A percentile compares a stretch with the other conserved stretches of the same genome.
These are phyloP conservation scores for Avena insularis DNA, from an alignment of 176 grass and related monocot species.

Conservation along the genomic window DNA sequence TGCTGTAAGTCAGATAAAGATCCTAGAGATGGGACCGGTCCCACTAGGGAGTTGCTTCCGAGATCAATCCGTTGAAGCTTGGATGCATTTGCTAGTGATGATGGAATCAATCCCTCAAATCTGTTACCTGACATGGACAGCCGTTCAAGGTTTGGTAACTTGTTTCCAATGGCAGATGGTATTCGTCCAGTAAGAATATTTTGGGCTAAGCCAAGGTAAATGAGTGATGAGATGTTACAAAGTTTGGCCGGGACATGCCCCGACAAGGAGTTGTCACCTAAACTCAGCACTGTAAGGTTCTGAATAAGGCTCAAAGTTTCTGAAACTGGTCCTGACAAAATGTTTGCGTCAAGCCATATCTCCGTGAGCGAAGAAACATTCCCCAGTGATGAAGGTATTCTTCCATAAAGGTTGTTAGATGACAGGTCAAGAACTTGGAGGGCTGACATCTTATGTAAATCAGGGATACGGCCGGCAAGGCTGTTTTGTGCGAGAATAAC, in stretches of 20 bases:
- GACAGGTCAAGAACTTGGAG: not conserved
- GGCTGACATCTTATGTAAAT: not conserved
- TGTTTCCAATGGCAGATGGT: not conserved
- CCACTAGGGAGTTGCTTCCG: not conserved
- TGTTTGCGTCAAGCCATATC: not conserved
- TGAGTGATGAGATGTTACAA: conserved; percentile 10
- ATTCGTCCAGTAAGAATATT: not conserved
- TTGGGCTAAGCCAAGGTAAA: accelerated
- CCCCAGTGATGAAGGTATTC: conserved; percentile 29
- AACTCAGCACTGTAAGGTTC: not conserved
- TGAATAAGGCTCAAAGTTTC: not conserved
- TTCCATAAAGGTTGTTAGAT: not conserved
- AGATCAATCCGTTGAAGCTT: accelerated
- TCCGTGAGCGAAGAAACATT: conserved; percentile 33
- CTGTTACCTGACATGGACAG: not conserved
- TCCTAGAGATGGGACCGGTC: conserved; percentile 17
- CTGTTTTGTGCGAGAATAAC: not conserved
- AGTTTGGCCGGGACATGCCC: not conserved
- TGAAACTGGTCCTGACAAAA: not conserved
- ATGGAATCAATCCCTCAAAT: not conserved
- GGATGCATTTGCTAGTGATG: conserved; percentile 33
- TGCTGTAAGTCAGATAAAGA: not conserved
- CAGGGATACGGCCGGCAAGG: not conserved
- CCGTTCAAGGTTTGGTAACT: not conserved
- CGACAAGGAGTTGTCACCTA: not conserved